Evolutionary conservation across 805 yeast species (phyloP), one percentile per base, ranked within the genome.

Genomic region (Metschnikowia sp.): DNA sequence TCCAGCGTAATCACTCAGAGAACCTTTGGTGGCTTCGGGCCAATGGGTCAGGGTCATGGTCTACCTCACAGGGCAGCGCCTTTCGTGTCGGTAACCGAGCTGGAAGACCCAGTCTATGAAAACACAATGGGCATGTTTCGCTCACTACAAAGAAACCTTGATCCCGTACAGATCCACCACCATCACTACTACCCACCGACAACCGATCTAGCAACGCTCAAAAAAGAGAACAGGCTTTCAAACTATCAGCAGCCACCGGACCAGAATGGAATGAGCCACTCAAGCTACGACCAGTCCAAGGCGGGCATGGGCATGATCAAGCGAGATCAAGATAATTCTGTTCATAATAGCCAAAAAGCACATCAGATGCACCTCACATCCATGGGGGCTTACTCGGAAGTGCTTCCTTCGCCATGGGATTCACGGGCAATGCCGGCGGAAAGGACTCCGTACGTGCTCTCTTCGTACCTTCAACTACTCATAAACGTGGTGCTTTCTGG

Each of bases 331-430:
- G 36, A 12, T 8, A n/a, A 13, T 9, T n/a, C 36, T 3, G 13
- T 42, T 30, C 40, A 36, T 19, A 18, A 18, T 22, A 36, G 15
- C 12, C 34, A 36, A 22, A 31, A 18, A 22, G 13, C 12, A 31
- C 46, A 42, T 7, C 46, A 26, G 18, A 13, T 11, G 32, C 10
- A 26, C 12, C 30, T 29, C 26, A 39, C 44, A 29, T 30, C 19
- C 19, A 36, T 36, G 12, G 36, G 40, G 31, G 15, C 22, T 4
- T 12, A 13, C 32, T 12, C 34, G 10, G 34, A 40, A 15, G 28
- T 47, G 34, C 65, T 83, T 31, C 88, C 88, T 1, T 67, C 69
- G 2, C 86, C 88, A 0, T 83, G 88, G 88, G 76, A 79, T 6
- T 47, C 69, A 7, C 57, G 64, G 7, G 77, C 82, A 3, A 58